Percentiles rank a stretch among this genome's conserved stretches.
These are phyloP conservation scores for Diplotaxis tenuifolia DNA, from an alignment of 345 rosid genomes.

Conservation along the genomic window DNA sequence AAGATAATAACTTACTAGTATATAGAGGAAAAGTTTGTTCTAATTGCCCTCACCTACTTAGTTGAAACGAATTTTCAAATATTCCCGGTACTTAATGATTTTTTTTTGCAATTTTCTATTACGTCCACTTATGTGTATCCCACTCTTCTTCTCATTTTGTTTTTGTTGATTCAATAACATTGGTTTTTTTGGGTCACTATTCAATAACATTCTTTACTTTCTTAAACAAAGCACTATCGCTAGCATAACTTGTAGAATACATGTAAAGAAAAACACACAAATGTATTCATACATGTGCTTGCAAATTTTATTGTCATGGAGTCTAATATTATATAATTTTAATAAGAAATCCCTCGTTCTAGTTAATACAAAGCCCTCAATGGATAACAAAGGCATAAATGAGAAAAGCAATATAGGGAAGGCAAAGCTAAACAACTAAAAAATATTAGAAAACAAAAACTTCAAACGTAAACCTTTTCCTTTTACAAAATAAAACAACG, in stretches of 20 bases:
- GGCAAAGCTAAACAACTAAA: slow-evolving; percentile 40
- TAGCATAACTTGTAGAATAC: slow-evolving; percentile 19
- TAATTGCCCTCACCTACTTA: slow-evolving; percentile 15
- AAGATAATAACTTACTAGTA: not conserved
- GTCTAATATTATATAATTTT: not conserved
- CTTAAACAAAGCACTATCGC: slow-evolving; percentile 13
- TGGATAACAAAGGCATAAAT: slow-evolving; percentile 38
- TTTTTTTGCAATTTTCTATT: slow-evolving; percentile 2
- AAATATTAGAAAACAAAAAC: slow-evolving; percentile 17
- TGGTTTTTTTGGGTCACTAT: too few relatives aligned
- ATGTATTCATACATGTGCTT: slow-evolving; percentile 27
- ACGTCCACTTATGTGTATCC: slow-evolving; percentile 25
- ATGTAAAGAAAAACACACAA: slow-evolving; percentile 15
- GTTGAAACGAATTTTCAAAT: not conserved
- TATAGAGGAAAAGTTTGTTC: not conserved
- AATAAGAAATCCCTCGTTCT: slow-evolving; percentile 27
- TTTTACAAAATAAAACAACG: slow-evolving; percentile 7
- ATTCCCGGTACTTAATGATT: slow-evolving; percentile 10
- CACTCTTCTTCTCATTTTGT: slow-evolving; percentile 13
- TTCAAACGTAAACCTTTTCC: slow-evolving; percentile 31
- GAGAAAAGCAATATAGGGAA: slow-evolving; percentile 45
- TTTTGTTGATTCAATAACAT: slow-evolving; percentile 10
- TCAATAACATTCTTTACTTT: slow-evolving; percentile 14
- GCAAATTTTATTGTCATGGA: slow-evolving; percentile 6
- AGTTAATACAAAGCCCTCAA: slow-evolving; percentile 31